phyloP scores from a whole-genome alignment of 148 eudicot genomes.

The Heliamphora exappendiculata region DNA sequence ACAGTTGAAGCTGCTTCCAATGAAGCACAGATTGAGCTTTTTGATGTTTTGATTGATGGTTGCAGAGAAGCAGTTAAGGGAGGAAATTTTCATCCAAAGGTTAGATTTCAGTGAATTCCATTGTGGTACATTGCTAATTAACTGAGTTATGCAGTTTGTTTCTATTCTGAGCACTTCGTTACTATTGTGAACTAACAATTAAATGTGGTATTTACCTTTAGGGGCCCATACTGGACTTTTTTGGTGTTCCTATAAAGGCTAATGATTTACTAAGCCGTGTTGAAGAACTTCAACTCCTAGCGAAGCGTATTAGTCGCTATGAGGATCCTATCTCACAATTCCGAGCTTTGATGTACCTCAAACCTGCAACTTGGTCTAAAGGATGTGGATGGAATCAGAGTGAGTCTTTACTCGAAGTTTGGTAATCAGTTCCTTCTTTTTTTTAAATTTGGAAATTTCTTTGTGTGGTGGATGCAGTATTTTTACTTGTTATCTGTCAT shows the following conservation, averaged over 20 bases:
- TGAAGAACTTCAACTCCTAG: constrained; percentile 82
- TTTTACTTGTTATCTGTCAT: constrained; percentile 8
- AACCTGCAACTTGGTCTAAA: constrained; percentile 98
- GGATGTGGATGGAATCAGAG: constrained; percentile 99
- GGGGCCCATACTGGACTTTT: constrained; percentile 93
- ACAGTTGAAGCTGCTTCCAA: constrained; percentile 78
- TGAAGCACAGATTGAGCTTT: constrained; percentile 90
- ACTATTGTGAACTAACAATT: not conserved
- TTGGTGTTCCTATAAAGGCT: constrained; percentile 97
- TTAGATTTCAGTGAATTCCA: constrained; percentile 11
- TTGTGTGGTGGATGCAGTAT: not conserved
- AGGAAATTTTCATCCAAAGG: constrained; percentile 66
- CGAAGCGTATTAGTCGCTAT: constrained; percentile 73
- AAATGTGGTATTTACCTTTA: constrained; percentile 12
- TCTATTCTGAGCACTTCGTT: not conserved
- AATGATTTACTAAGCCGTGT: constrained; percentile 79
- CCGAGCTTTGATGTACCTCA: constrained; percentile 73
- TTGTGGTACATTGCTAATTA: not conserved
- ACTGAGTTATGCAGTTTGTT: not conserved
- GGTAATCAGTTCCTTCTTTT: not conserved
- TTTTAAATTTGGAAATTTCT: not conserved
- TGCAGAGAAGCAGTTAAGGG: constrained; percentile 80
- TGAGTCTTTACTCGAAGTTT: constrained; percentile 23
- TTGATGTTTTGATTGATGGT: constrained; percentile 83
- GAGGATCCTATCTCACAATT: constrained; percentile 76